Base-by-base conservation (phyloP, 2,329 filamentous ascomycete genomes). In the Clonostachys sp. region DNA sequence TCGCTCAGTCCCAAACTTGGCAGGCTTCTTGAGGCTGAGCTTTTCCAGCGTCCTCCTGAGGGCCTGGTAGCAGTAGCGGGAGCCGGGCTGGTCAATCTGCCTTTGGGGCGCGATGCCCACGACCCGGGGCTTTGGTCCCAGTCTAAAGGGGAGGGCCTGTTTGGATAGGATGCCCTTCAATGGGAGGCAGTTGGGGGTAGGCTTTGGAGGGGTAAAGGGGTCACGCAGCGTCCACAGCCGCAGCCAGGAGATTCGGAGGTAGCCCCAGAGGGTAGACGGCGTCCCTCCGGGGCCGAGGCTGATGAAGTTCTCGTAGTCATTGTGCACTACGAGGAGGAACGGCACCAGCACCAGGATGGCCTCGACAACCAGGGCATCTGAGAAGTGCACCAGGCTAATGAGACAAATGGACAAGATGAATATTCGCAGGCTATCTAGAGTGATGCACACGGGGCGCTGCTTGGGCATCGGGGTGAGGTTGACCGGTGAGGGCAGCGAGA, bases 81-180 rank as follows among this genome's bases (percentile, higher is more conserved):
- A 73, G 12, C 81, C 80, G 39, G 74, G 75, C 60, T 95, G 88
- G 61, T 86, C 80, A 16, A 85, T 73, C 65, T 95, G 89, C 3
- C 89, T 79, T 59, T 95, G 89, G 1, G 89, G 89, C 1, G 89
- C 89, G 49, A 95, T 89, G 44, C 89, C 89, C 39, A 74, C 79
- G 10, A 91, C 84, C 3, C 66, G 61, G 2, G 89, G 90, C 1
- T 87, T 78, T 1, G 76, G 72, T 1, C 85, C 86, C 4, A 65
- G 60, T 0, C 89, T 83, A 48, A 74, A 74, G 1, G 86, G 82
- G 0, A 94, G 72, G 34, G 67, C 63, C 45, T 58, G 49, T 2
- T 51, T 49, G n/a, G 45, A 56, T 24, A 94, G 75, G 56, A 86
- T 80, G 12, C 87, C 87, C 2, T 61, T 58, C 13, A 74, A 63